A percentile compares a stretch with the other conserved stretches of the same genome.
phyloP scores from a whole-genome alignment of 257 asterid species.

The Solanum commersonii region DNA sequence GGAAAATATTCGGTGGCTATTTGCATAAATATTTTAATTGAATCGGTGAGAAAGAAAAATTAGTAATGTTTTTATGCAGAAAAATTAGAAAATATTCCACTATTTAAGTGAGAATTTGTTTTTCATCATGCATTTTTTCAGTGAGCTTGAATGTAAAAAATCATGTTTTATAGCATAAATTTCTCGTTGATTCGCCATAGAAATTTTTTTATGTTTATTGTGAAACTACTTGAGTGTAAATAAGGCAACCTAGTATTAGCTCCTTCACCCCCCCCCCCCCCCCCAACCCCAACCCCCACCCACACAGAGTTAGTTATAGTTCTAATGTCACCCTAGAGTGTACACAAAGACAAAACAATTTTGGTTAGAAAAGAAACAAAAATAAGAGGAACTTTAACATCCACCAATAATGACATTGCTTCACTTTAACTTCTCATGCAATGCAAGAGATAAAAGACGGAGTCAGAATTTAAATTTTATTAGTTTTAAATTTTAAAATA shows the following conservation, averaged over 20 bases:
- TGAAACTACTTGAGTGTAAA: slow-evolving; percentile 13
- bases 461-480: neutral
- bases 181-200: neutral
- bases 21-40: neutral
- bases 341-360: neutral
- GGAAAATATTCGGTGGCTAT: neutral
- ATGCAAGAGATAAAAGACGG: neutral
- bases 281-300: no score
- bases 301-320: neutral
- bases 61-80: neutral
- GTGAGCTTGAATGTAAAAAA: neutral
- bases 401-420: neutral
- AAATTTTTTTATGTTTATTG: no score
- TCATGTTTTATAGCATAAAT: neutral
- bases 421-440: slow-evolving; percentile 13
- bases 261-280: neutral
- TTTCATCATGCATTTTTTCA: neutral
- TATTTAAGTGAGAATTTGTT: neutral
- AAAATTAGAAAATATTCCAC: neutral
- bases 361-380: neutral
- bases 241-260: slow-evolving; percentile 13
- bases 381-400: neutral
- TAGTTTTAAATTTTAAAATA: neutral
- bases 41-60: neutral
- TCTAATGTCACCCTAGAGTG: slow-evolving; percentile 16